Conservation (phyloP, 169 alveolate species). For the Plasmodium coatneyi region DNA sequence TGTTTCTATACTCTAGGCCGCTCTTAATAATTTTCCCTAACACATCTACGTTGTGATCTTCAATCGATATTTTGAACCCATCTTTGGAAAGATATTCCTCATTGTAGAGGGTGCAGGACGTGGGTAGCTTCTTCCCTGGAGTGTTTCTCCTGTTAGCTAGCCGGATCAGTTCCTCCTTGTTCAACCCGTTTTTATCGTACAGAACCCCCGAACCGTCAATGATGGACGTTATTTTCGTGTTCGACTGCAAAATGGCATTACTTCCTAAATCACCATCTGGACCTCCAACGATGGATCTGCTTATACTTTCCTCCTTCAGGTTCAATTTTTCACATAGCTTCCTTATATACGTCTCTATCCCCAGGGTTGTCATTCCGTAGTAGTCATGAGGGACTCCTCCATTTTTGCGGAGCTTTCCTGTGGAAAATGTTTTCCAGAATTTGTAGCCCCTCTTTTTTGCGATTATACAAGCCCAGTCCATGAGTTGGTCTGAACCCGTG, state of each 20-base stretch:
- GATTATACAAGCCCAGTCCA: constrained; percentile 90
- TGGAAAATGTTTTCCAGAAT: constrained; percentile 89
- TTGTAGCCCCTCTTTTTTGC: constrained; percentile 82
- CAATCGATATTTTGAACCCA: constrained; percentile 86
- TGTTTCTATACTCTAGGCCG: constrained; percentile 87
- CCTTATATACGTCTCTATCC: constrained; percentile 79
- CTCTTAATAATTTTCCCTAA: constrained; percentile 84
- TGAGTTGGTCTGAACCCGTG: constrained; percentile 88
- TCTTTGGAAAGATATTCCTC: constrained; percentile 75
- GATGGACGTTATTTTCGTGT: constrained; percentile 86
- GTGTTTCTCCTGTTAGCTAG: constrained; percentile 78
- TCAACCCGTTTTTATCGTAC: constrained; percentile 88
- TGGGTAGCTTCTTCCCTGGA: constrained; percentile 17
- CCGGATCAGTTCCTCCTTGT: constrained; percentile 83
- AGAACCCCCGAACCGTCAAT: constrained; percentile 91
- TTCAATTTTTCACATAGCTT: constrained; percentile 79
- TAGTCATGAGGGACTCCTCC: constrained; percentile 93
- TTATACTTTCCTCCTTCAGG: constrained; percentile 82
- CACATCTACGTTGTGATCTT: constrained; percentile 80
- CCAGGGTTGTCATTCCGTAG: constrained; percentile 91
- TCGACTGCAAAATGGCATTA: constrained; percentile 86
- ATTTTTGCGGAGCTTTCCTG: constrained; percentile 87
- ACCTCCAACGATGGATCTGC: constrained; percentile 90
- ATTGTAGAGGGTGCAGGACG: constrained; percentile 80
- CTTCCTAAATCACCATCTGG: constrained; percentile 93